phyloP scores from a whole-genome alignment of 2,329 filamentous ascomycete genomes.

The Ophiostoma australiae region DNA sequence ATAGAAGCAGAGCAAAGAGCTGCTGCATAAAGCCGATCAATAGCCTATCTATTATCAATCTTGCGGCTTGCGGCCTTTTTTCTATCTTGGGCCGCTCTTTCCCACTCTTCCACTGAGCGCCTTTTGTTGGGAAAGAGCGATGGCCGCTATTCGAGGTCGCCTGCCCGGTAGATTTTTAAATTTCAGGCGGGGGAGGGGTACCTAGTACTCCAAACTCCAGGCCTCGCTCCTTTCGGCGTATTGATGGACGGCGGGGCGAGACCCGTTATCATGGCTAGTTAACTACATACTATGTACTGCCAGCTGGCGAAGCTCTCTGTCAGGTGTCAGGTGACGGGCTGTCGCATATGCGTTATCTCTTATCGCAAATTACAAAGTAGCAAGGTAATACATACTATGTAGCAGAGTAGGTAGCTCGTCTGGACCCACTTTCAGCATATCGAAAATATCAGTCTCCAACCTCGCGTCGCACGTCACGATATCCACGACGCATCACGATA shows the following conservation, averaged over 20 bases:
- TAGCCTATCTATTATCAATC: constrained; percentile 2
- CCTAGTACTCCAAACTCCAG: neutral
- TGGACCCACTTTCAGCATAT: constrained; percentile 16
- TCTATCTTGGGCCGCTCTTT: constrained; percentile 4
- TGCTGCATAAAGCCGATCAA: neutral
- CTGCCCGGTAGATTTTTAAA: constrained; percentile 7
- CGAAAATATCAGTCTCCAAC: constrained; percentile 19
- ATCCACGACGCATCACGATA: neutral
- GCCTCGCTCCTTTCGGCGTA: neutral
- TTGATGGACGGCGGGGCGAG: neutral
- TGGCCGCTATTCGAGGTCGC: neutral
- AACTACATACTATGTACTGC: neutral
- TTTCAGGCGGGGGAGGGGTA: constrained; percentile 5
- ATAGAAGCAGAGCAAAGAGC: neutral
- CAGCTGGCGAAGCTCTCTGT: neutral
- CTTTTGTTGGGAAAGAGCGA: constrained; percentile 7
- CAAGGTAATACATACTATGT: no score
- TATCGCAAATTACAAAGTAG: neutral
- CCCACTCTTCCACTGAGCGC: neutral
- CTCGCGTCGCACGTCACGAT: constrained; percentile 18
- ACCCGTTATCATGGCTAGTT: neutral
- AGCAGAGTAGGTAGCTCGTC: neutral
- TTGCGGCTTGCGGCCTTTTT: constrained; percentile 7
- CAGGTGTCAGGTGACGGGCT: neutral
- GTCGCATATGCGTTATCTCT: neutral